These are phyloP conservation scores for Mucor indicus DNA, from an alignment of 371 early-diverging fungal species.

Conservation along the genomic window DNA sequence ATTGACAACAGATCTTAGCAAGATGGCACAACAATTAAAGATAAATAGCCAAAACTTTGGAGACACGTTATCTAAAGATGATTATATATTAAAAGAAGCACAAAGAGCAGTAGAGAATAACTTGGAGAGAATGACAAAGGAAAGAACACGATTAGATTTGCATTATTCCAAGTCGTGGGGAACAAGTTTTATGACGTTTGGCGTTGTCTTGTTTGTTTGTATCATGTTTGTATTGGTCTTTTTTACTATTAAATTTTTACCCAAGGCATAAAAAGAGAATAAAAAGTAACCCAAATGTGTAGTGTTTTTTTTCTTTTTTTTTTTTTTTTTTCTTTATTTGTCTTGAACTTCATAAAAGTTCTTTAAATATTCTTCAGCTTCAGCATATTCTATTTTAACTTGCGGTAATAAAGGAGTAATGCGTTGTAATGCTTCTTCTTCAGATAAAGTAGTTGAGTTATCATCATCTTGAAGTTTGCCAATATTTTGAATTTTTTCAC, in stretches of 20 bases:
- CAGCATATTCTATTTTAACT: slow-evolving; percentile 70
- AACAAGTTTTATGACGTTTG: slow-evolving; percentile 68
- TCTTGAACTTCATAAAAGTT: slow-evolving; percentile 69
- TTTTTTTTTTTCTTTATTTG: not conserved
- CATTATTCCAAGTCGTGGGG: slow-evolving; percentile 65
- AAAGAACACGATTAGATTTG: slow-evolving; percentile 51
- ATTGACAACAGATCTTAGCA: slow-evolving; percentile 59
- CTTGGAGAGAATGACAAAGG: slow-evolving; percentile 42
- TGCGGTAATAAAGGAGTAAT: slow-evolving; percentile 58
- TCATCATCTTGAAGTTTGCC: slow-evolving; percentile 74
- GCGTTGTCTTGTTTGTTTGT: slow-evolving; percentile 60
- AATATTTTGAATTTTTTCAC: slow-evolving; percentile 84
- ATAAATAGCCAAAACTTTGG: slow-evolving; percentile 61
- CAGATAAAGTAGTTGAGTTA: slow-evolving; percentile 48
- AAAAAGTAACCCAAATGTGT: not conserved
- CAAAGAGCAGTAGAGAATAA: slow-evolving; percentile 50
- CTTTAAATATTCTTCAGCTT: slow-evolving; percentile 72
- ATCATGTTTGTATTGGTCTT: slow-evolving; percentile 67
- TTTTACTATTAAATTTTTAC: slow-evolving; percentile 65
- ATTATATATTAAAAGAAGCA: slow-evolving; percentile 35
- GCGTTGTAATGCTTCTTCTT: slow-evolving; percentile 61
- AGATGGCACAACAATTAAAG: slow-evolving; percentile 67
- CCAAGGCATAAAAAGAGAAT: slow-evolving; percentile 42
- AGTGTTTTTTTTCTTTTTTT: not conserved
- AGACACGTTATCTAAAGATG: slow-evolving; percentile 59